Percentiles rank a stretch among this genome's conserved stretches.
Conservation (phyloP, 1,139 yeast species). For the Candida sojae region DNA sequence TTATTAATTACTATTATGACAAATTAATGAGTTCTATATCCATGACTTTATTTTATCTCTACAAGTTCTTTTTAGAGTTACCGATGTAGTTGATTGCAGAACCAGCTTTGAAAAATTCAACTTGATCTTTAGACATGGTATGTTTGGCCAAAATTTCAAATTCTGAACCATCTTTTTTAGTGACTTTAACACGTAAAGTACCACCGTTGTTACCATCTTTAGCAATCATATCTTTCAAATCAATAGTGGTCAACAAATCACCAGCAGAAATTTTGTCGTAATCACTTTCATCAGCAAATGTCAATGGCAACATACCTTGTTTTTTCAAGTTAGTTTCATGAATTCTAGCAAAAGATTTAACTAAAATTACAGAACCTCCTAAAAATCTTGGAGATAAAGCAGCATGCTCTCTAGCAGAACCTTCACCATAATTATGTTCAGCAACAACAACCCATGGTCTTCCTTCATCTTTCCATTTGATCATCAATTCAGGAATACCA, state of each 20-base stretch:
- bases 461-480: conserved; percentile 82
- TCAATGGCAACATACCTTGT: conserved; percentile 95
- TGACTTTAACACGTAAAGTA: conserved; percentile 64
- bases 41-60: not conserved
- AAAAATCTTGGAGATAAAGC: conserved; percentile 93
- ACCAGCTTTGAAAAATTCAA: conserved; percentile 95
- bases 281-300: conserved; percentile 86
- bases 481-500: conserved; percentile 95
- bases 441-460: conserved; percentile 96
- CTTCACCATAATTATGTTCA: conserved; percentile 98
- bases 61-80: conserved; percentile 27
- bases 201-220: conserved; percentile 91
- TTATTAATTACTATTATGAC: not conserved
- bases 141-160: conserved; percentile 80
- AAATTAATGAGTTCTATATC: not conserved
- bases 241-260: conserved; percentile 77
- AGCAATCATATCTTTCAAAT: conserved; percentile 74
- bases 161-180: conserved; percentile 71
- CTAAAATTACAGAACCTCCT: conserved; percentile 86
- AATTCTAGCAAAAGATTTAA: conserved; percentile 96
- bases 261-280: conserved; percentile 79
- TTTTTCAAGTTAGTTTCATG: conserved; percentile 82
- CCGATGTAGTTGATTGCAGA: conserved; percentile 95
- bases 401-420: conserved; percentile 98
- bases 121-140: conserved; percentile 95